Evolutionary conservation across 257 asterid genomes (phyloP).

Genomic region (Paraleonurus japonicus): DNA sequence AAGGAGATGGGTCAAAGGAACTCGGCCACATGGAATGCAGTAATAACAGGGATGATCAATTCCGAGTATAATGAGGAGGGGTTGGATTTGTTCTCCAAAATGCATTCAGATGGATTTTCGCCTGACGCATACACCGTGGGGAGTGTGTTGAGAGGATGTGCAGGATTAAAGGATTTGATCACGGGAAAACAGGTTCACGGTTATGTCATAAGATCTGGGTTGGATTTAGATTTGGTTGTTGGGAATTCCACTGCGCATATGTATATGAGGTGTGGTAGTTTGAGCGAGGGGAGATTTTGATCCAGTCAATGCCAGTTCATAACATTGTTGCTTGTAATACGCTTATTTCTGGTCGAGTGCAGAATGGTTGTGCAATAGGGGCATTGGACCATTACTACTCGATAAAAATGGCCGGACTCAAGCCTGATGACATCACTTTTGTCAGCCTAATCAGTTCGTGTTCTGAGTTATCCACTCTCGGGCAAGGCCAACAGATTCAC

Average conservation of each 20-base stretch:
- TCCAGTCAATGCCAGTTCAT: slow-evolving; percentile 52
- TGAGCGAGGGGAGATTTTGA: slow-evolving; percentile 69
- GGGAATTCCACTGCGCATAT: slow-evolving; percentile 75
- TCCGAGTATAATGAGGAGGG: slow-evolving; percentile 64
- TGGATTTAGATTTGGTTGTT: slow-evolving; percentile 56
- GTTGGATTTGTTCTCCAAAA: slow-evolving; percentile 42
- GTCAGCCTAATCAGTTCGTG: slow-evolving; percentile 77
- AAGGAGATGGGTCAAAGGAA: slow-evolving; percentile 63
- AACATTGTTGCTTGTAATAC: slow-evolving; percentile 65
- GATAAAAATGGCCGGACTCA: slow-evolving; percentile 57
- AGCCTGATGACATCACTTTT: slow-evolving; percentile 77
- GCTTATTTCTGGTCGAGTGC: slow-evolving; percentile 77
- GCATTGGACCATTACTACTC: slow-evolving; percentile 60
- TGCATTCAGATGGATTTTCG: slow-evolving; percentile 55
- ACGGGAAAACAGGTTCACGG: slow-evolving; percentile 74
- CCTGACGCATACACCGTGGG: slow-evolving; percentile 76
- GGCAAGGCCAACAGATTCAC: slow-evolving; percentile 92
- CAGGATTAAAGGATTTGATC: slow-evolving; percentile 71
- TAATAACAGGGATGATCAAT: slow-evolving; percentile 65
- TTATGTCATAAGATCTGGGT: slow-evolving; percentile 49
- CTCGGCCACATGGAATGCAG: slow-evolving; percentile 90
- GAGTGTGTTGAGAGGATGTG: slow-evolving; percentile 84
- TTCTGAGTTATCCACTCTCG: slow-evolving; percentile 75
- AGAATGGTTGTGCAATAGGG: slow-evolving; percentile 61
- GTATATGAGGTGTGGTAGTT: slow-evolving; percentile 74